Conservation (phyloP, 208 protist genomes). For the Trypanosoma brucei region DNA sequence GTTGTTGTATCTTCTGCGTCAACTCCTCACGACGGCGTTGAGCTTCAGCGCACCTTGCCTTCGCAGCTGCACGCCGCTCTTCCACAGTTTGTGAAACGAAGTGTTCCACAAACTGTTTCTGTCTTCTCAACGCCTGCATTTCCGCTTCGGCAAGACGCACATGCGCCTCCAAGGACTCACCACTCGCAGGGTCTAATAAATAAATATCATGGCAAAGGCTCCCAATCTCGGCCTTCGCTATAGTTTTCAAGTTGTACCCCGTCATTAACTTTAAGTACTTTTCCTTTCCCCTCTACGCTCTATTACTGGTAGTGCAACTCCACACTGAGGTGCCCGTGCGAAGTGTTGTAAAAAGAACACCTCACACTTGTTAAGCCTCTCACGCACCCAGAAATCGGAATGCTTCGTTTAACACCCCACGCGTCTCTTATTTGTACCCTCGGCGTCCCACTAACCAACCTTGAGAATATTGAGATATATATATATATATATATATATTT, state of each 20-base stretch:
- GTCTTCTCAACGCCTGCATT: conserved; percentile 13
- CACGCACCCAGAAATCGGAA: no score
- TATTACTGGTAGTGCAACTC: no score
- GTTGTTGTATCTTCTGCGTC: not conserved
- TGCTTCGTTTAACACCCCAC: no score
- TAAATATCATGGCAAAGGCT: not conserved
- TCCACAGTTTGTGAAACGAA: not conserved
- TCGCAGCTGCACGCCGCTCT: conserved; percentile 10
- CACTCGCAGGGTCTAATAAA: not conserved
- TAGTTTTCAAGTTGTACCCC: conserved; percentile 6
- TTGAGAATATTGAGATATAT: no score
- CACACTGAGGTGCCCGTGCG: not conserved
- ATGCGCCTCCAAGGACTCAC: not conserved
- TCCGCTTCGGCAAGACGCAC: conserved; percentile 19
- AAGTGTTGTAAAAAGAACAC: conserved; percentile 1
- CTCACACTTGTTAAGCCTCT: not conserved
- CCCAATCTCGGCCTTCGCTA: conserved; percentile 6
- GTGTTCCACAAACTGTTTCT: conserved; percentile 9
- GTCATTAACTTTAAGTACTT: not conserved
- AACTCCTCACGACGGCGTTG: conserved; percentile 14
- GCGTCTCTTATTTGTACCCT: no score
- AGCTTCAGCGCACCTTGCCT: conserved; percentile 1
- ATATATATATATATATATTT: no score
- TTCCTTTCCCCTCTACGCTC: not conserved
- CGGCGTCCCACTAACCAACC: no score